Base-by-base conservation (phyloP, 169 alveolate genomes). In the Plasmodium vinckei region DNA sequence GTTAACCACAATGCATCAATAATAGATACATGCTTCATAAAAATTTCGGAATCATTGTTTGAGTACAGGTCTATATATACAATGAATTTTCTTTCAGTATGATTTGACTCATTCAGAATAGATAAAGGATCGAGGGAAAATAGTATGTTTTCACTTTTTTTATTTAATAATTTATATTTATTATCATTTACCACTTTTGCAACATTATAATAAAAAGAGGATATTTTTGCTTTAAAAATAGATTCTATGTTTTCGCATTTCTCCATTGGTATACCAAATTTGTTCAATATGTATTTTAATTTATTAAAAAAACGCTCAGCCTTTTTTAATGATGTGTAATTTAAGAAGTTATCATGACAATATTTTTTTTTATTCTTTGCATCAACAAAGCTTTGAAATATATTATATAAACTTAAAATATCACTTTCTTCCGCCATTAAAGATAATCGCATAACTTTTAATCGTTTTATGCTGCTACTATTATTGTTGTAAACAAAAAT, bases 371-470 rank as follows among this genome's bases (percentile, higher is more conserved):
- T 82, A 61, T 82, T 49, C 65, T 82, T 82, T 67, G 82, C 90
- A n/a, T 44, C 13, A 13, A 12, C 47, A 82, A 82, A 82, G 23
- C 15, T 25, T 67, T 82, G 90, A 82, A 82, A 82, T 82, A 82
- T 51, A 67, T 82, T 82, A 56, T 82, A 82, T 33, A 67, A 82
- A 82, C 90, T 82, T 71, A 82, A 67, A 42, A 82, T 56, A 59
- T 82, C 90, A 46, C 90, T 82, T 53, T 82, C 90, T 46, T 82
- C 84, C 19, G 90, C 90, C 90, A 82, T 82, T 47, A 82, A 60
- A 33, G 90, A 71, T 39, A 54, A 39, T 53, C 90, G 72, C 73
- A 82, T 59, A 17, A 51, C 61, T 67, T 57, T 82, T 60, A 82
- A 23, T 46, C 61, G 67, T 2, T 82, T 44, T 67, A 65, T 19